Conservation (phyloP, 768 basidiomycete species). For the Phaffia tasmanica region DNA sequence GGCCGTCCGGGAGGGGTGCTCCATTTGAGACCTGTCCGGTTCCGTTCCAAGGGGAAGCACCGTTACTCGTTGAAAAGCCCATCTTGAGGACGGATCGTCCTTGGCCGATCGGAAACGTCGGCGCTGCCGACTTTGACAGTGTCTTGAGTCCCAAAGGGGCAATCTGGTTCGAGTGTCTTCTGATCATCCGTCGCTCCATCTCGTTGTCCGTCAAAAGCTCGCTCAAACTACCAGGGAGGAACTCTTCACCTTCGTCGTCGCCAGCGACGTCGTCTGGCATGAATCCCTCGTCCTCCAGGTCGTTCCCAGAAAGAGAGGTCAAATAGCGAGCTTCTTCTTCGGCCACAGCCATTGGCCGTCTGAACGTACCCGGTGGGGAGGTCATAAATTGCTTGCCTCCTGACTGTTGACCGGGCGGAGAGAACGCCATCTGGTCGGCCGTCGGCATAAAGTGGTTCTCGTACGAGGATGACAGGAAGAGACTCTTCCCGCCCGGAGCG, state of each 20-base stretch:
- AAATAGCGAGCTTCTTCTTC: neutral
- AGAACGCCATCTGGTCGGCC: slow-evolving; percentile 10
- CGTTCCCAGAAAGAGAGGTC: neutral
- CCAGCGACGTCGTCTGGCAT: slow-evolving; percentile 46
- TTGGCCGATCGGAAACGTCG: no score
- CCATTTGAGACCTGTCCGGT: no score
- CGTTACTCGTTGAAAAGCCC: no score
- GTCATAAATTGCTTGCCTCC: neutral
- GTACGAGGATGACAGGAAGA: slow-evolving; percentile 43
- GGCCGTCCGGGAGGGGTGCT: no score
- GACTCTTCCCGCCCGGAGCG: slow-evolving; percentile 54
- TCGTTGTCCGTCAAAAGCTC: slow-evolving; percentile 85
- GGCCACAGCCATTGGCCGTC: neutral
- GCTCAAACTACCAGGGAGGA: slow-evolving; percentile 74
- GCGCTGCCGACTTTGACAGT: no score
- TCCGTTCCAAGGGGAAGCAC: no score
- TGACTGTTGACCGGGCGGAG: neutral
- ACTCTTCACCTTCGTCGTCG: slow-evolving; percentile 45
- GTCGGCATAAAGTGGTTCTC: slow-evolving; percentile 24
- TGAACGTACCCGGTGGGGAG: neutral
- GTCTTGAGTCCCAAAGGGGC: neutral
- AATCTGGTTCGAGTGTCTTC: slow-evolving; percentile 34
- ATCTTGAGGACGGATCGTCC: no score
- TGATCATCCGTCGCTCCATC: slow-evolving; percentile 57
- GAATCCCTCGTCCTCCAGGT: neutral